Percentiles rank a stretch among this genome's conserved stretches.
phyloP scores from a whole-genome alignment of 192 early-diverging fungal genomes.

The Coemansia sp. region DNA sequence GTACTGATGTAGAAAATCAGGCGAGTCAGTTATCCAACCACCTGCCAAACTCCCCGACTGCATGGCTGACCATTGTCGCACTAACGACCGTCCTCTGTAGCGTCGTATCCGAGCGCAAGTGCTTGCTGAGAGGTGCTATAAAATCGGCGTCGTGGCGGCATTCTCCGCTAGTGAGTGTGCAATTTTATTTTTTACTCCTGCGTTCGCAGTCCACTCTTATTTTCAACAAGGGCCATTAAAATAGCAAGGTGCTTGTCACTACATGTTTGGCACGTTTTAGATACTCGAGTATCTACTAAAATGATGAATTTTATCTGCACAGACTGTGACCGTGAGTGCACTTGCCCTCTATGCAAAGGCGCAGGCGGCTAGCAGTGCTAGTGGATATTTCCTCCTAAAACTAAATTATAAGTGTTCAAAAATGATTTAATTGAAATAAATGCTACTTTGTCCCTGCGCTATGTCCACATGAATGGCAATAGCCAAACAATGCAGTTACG shows the following conservation, averaged over 20 bases:
- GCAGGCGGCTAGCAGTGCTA: slow-evolving; percentile 10
- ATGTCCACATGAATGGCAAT: not conserved
- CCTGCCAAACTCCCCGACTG: slow-evolving; percentile 10
- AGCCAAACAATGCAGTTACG: not conserved
- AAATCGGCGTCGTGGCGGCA: slow-evolving; percentile 11
- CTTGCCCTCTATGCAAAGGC: slow-evolving; percentile 33
- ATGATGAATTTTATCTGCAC: not conserved
- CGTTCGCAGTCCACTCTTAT: not conserved
- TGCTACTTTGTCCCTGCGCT: not conserved
- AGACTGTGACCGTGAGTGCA: slow-evolving; percentile 39
- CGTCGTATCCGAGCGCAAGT: not conserved
- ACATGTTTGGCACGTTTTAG: not conserved
- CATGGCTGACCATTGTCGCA: slow-evolving; percentile 14
- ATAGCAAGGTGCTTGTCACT: not conserved
- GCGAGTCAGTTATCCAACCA: slow-evolving; percentile 12
- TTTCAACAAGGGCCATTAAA: not conserved
- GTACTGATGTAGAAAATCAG: slow-evolving; percentile 12
- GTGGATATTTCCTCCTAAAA: not conserved
- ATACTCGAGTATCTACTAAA: not conserved
- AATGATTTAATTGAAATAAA: not conserved
- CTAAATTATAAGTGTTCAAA: not conserved
- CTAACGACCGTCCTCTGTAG: slow-evolving; percentile 6
- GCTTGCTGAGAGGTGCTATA: slow-evolving; percentile 7
- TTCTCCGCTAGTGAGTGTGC: not conserved
- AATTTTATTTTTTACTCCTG: not conserved